These are phyloP conservation scores for Syncephalastrum monosporum DNA, from an alignment of 371 early-diverging fungal species.

Conservation along the genomic window DNA sequence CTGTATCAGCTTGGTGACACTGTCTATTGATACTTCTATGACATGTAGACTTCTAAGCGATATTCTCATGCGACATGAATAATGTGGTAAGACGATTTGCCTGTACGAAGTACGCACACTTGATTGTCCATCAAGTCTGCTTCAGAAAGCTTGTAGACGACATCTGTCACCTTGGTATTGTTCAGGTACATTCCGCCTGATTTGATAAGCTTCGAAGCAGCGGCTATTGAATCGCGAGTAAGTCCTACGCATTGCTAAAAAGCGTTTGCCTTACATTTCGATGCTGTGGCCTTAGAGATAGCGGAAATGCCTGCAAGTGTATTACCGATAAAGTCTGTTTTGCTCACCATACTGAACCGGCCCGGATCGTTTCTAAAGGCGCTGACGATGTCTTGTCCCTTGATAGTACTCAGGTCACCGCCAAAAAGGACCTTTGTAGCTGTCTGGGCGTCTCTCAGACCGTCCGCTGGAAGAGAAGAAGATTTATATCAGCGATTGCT, in stretches of 20 bases:
- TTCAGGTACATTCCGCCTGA: slow-evolving; percentile 80
- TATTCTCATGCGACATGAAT: slow-evolving; percentile 26
- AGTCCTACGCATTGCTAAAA: not conserved
- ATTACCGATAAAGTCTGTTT: slow-evolving; percentile 36
- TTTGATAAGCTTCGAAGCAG: slow-evolving; percentile 71
- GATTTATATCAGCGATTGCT: not conserved
- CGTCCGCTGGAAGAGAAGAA: slow-evolving; percentile 40
- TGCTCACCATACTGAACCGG: slow-evolving; percentile 41
- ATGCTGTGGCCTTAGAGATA: slow-evolving; percentile 58
- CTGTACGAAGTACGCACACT: slow-evolving; percentile 56
- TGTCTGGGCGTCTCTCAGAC: slow-evolving; percentile 60
- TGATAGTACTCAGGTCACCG: slow-evolving; percentile 37
- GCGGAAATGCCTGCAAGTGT: slow-evolving; percentile 62
- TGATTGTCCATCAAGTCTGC: slow-evolving; percentile 57
- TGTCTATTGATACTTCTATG: no score
- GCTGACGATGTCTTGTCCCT: slow-evolving; percentile 59
- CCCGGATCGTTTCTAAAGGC: slow-evolving; percentile 69
- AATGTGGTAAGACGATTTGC: slow-evolving; percentile 63
- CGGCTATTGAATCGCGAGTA: slow-evolving; percentile 45
- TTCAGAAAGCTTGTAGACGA: slow-evolving; percentile 33
- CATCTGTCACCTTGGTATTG: slow-evolving; percentile 52
- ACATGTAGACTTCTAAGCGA: no score
- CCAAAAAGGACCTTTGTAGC: slow-evolving; percentile 78
- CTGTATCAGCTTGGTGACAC: no score
- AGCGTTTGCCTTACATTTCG: slow-evolving; percentile 58